Evolutionary conservation across 345 rosid genomes (phyloP), one percentile per base, ranked within the genome.

Genomic region (Atalantia buxifolia): DNA sequence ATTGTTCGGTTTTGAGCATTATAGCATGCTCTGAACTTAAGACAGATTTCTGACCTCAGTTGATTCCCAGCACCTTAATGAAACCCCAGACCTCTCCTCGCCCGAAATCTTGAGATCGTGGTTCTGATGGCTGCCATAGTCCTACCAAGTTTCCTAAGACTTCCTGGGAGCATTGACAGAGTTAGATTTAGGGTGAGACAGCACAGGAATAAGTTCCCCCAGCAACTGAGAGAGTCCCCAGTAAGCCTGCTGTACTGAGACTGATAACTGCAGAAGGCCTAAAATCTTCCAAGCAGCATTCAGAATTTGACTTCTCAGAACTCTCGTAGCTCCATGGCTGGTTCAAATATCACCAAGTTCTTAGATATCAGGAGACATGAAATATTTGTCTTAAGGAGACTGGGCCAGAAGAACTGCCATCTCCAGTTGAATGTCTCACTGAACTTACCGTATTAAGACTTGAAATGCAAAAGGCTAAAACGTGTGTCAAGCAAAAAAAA

Each of bases 401-500:
- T 9, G 77, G 36, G 9, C 66, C 66, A 14, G 31, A 66, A 56
- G 45, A 72, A 74, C 50, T 79, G 35, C 78, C 78, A 10, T 66
- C 56, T 33, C 74, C 78, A 10, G 53, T 79, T 30, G 22, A 18
- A 56, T 7, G 21, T 27, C 45, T 66, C 8, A n/a, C 45, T 35
- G 7, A 40, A 28, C 82, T 79, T 53, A 18, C 18, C 0, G 5
- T 7, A 4, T 25, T 79, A 50, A 73, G 60, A 57, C 72, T 83
- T 28, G 55, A 36, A 76, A 35, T 79, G 85, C 83, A 77, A 56
- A 25, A 50, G 48, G 25, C 62, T 75, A 28, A 65, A 6, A 45
- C 22, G 50, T 64, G 61, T 75, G 22, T 45, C 71, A 12, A 75
- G 63, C 21, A 28, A 31, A 24, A n/a, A n/a, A n/a, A n/a, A n/a